Evolutionary conservation across 2,329 filamentous ascomycete genomes (phyloP).

Genomic region (Aspergillus proliferans): DNA sequence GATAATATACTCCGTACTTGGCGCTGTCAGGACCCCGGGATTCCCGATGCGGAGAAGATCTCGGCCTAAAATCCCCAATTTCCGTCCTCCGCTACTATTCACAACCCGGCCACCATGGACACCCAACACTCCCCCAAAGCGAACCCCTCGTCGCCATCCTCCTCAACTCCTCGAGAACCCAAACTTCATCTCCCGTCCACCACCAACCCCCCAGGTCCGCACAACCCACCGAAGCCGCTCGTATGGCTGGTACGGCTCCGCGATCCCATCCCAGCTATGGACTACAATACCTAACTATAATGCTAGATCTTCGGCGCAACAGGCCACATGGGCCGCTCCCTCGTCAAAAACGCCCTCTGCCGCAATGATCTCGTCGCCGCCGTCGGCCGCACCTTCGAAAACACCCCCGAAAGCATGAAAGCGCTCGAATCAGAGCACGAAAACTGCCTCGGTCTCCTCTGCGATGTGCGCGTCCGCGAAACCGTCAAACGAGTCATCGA

Average conservation of each 20-base stretch:
- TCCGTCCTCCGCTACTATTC: not conserved
- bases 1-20: not conserved
- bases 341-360: constrained; percentile 73
- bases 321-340: constrained; percentile 90
- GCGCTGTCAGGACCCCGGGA: not conserved
- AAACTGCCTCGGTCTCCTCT: constrained; percentile 69
- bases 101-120: constrained; percentile 15
- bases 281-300: constrained; percentile 2
- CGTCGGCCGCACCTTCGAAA: constrained; percentile 77
- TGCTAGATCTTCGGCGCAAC: constrained; percentile 82
- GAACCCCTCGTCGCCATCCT: constrained; percentile 16
- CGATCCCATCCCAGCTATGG: not conserved
- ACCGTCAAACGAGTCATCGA: constrained; percentile 70
- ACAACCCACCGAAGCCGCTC: constrained; percentile 64
- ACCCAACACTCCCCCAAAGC: constrained; percentile 17
- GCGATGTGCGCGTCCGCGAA: constrained; percentile 77
- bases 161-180: constrained; percentile 28
- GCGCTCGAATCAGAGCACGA: constrained; percentile 57
- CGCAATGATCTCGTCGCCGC: constrained; percentile 80
- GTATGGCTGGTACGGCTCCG: constrained; percentile 71
- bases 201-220: constrained; percentile 73
- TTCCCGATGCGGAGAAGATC: constrained; percentile 19
- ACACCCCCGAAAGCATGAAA: constrained; percentile 64
- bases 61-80: not conserved
- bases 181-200: constrained; percentile 66